These are phyloP conservation scores for Triticum urartu DNA, from an alignment of 176 grass and related monocot genomes.

Conservation along the genomic window DNA sequence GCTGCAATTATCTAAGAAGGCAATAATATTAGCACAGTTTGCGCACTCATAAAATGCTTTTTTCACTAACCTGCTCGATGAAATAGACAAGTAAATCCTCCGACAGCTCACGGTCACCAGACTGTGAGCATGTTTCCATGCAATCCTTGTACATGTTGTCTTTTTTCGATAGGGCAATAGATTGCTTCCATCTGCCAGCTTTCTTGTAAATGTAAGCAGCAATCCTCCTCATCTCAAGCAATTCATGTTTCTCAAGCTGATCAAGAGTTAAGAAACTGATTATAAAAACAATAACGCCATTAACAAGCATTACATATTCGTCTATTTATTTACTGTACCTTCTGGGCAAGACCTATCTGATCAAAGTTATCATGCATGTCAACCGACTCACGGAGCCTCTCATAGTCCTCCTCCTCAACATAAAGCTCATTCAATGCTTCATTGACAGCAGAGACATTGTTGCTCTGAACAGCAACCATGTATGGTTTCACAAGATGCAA, in stretches of 20 bases:
- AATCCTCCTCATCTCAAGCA: slow-evolving; percentile 98
- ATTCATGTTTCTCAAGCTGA: slow-evolving; percentile 97
- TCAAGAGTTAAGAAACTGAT: slow-evolving; percentile 13
- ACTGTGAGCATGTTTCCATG: slow-evolving; percentile 99
- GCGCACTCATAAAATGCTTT: background rate
- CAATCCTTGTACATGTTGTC: slow-evolving; percentile 98
- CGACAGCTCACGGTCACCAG: slow-evolving; percentile 81
- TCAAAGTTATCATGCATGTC: slow-evolving; percentile 98
- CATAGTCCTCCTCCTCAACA: slow-evolving; percentile 95
- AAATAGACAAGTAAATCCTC: slow-evolving; percentile 97
- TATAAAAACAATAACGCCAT: slow-evolving; percentile 15
- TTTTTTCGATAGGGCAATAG: slow-evolving; percentile 92
- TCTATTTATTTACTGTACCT: slow-evolving; percentile 47
- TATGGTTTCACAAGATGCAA: slow-evolving; percentile 98
- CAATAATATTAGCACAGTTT: background rate
- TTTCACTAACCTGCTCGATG: slow-evolving; percentile 74
- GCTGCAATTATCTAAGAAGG: background rate
- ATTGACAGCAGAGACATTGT: slow-evolving; percentile 95
- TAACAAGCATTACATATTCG: background rate
- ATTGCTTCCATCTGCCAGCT: slow-evolving; percentile 96
- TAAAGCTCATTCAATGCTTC: slow-evolving; percentile 97
- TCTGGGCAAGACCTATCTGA: slow-evolving; percentile 97
- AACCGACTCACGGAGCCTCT: slow-evolving; percentile 92
- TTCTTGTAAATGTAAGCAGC: slow-evolving; percentile 99
- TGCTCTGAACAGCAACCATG: slow-evolving; percentile 98